Evolutionary conservation across 768 basidiomycete species (phyloP).

Genomic region (Chalciporus sphaerocephalus): DNA sequence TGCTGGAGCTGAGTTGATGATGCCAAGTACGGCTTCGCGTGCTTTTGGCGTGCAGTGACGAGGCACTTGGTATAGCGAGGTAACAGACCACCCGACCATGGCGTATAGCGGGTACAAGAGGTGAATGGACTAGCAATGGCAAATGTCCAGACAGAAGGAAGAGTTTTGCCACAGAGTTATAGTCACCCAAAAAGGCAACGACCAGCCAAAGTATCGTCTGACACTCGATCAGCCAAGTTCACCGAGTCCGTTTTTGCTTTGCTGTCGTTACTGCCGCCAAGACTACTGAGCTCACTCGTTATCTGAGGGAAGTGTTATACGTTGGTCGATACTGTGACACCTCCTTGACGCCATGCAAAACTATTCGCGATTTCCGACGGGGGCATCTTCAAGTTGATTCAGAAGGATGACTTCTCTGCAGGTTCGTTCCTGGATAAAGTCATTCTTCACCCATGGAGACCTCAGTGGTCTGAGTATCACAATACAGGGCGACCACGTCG

Average conservation of each 20-base stretch:
- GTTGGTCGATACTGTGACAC: too few species aligned
- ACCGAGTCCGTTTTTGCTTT: too few species aligned
- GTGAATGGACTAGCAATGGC: too few species aligned
- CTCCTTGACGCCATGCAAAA: too few species aligned
- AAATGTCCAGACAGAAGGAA: too few species aligned
- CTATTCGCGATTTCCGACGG: too few species aligned
- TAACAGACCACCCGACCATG: conserved; percentile 11
- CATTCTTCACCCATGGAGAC: neutral
- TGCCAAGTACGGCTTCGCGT: conserved; percentile 18
- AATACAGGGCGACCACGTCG: neutral
- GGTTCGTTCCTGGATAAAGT: neutral
- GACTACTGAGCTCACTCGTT: too few species aligned
- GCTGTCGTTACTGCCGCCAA: too few species aligned
- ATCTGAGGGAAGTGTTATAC: too few species aligned
- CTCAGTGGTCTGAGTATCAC: neutral
- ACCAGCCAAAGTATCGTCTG: too few species aligned
- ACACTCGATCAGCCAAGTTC: too few species aligned
- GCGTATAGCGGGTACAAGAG: neutral
- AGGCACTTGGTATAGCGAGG: conserved; percentile 22
- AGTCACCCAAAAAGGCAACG: neutral
- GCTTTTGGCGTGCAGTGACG: conserved; percentile 21
- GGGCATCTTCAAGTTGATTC: too few species aligned
- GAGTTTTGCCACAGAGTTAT: neutral
- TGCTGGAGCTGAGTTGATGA: conserved; percentile 19
- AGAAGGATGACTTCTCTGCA: neutral